Base-by-base conservation (phyloP, 257 asterid species). In the Plantago major region DNA sequence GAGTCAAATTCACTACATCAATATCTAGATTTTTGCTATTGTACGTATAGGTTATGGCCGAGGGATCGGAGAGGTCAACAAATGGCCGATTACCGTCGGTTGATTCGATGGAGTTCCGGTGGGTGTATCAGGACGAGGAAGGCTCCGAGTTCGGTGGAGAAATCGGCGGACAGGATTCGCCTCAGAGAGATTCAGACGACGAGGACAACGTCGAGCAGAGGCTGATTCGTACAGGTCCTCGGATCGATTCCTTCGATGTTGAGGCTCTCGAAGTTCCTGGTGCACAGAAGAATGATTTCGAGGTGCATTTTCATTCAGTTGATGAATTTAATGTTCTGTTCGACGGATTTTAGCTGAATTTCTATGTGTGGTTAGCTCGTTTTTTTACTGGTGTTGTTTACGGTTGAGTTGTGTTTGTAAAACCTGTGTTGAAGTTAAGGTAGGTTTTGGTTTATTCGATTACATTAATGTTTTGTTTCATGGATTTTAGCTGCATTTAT, bases 191-290 rank as follows among this genome's bases (percentile, higher is more conserved):
- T 52, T 89, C 94, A 26, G 99, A 85, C 18, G 95, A 93, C 12
- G 93, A 87, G 58, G 95, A 87, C 72, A 79, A 69, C 70, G 81
- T 81, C 16, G 92, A 82, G 53, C 95, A 87, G 81, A 78, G 84
- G 76, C 77, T 94, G 79, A 90, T 90, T 69, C 94, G 99, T 50
- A 90, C 99, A 12, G 99, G 97, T 1, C 97, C 97, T 14, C 78
- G 88, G 69, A 75, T 94, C 65, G 99, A 94, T 78, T 94, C 99
- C 6, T 94, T 94, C 64, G 99, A 90, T 67, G 96, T 83, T 18
- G 99, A 94, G 59, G 96, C 96, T 33, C 96, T 90, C 28, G 97
- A 94, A 76, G 86, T 94, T 48, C 97, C 97, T 19, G 93, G 96
- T 6, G 96, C 90, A 38, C 86, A 80, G 7, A 80, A 81, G 67